phyloP scores from a whole-genome alignment of 257 asterid genomes.

The Thymus mandschuricus region DNA sequence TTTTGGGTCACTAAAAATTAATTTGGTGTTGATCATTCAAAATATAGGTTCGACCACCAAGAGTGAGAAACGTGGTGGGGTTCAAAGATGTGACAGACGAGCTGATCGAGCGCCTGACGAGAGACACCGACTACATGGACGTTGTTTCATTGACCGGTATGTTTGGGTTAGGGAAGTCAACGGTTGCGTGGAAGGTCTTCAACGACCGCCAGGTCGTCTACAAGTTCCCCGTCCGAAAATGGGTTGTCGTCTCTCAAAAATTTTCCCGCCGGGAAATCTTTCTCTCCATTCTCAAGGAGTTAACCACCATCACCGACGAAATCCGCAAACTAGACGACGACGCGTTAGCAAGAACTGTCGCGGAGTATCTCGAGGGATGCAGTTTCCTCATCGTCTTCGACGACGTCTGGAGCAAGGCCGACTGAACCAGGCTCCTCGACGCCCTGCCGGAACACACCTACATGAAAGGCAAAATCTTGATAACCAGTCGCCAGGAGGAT shows the following conservation, averaged over 20 bases:
- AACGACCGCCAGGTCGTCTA: constrained; percentile 22
- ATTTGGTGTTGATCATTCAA: no score
- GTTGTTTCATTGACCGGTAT: constrained; percentile 47
- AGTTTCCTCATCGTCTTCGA: constrained; percentile 42
- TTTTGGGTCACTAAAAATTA: no score
- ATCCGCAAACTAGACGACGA: not conserved
- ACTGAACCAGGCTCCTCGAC: constrained; percentile 36
- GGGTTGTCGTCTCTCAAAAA: constrained; percentile 42
- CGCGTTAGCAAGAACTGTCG: constrained; percentile 17
- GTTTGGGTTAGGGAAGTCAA: constrained; percentile 54
- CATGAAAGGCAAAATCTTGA: constrained; percentile 36
- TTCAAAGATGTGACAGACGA: constrained; percentile 42
- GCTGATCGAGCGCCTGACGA: constrained; percentile 31
- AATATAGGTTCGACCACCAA: constrained; percentile 36
- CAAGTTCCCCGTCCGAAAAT: constrained; percentile 37
- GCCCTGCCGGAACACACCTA: constrained; percentile 35
- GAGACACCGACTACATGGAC: constrained; percentile 29
- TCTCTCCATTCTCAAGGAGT: constrained; percentile 6
- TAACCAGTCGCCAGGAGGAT: constrained; percentile 38
- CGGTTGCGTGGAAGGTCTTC: constrained; percentile 33
- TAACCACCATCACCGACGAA: constrained; percentile 30
- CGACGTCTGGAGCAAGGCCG: constrained; percentile 35
- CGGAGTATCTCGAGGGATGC: not conserved
- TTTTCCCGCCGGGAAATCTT: constrained; percentile 34
- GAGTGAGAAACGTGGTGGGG: constrained; percentile 43